Base-by-base conservation (phyloP, 2,329 filamentous ascomycete species). In the Anthostomella pinea region DNA sequence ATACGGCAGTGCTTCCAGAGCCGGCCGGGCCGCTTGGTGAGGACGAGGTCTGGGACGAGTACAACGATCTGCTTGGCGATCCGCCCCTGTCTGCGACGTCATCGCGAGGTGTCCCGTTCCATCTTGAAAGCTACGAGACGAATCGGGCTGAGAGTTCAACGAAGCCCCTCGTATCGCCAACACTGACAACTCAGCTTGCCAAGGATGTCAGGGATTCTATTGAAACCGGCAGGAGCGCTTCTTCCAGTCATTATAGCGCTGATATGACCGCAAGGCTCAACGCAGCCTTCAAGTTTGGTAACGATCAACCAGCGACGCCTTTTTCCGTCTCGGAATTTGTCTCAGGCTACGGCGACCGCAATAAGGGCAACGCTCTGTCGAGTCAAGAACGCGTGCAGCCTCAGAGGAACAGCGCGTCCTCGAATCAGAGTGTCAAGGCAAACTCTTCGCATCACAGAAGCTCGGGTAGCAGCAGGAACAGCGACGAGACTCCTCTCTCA, bases 1-100 rank as follows among this genome's bases (percentile, higher is more conserved):
- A 81, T 3, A 85, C 81, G 11, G 82, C 85, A 6, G 65, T 87
- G 3, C 68, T 85, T 15, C 84, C 85, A 1, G 66, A 69, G 3
- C 70, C 77, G 2, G 70, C 69, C 28, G 78, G 80, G 4, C 81
- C 79, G 0, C 72, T 83, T 4, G 79, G 69, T 1, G 86, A 94
- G 48, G 91, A 96, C 52, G 91, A 96, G 56, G 76, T 95, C 2
- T 97, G 91, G 91, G 83, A 90, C 33, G 91, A 95, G 62, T 96
- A 94, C 56, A 83, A 97, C 48, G 91, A 96, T 52, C 68, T 96
- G 9, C 76, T 96, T 35, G 85, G 86, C 34, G 82, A 87, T 8
- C 63, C 63, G 2, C 70, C 72, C 3, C 63, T 65, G 2, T 79
- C 77, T 1, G 66, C 72, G 5, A 73, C 71, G 1, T 79, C 77